These are phyloP conservation scores for Echinosophora koreensis DNA, from an alignment of 306 rosid species.

Conservation along the genomic window DNA sequence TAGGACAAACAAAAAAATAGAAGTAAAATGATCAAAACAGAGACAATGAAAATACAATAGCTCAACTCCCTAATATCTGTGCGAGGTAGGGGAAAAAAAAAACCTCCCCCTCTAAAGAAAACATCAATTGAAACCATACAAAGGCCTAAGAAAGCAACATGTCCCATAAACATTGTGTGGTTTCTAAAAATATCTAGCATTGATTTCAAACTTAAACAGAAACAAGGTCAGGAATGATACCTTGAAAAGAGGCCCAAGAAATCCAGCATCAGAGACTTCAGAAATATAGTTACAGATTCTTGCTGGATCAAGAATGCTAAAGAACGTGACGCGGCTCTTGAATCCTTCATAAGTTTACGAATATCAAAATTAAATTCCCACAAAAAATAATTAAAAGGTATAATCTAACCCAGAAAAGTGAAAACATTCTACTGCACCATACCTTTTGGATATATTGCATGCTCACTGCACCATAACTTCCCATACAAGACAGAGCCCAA, in stretches of 20 bases:
- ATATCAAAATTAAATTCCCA: slow-evolving; percentile 38
- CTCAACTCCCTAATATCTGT: neutral
- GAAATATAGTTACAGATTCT: slow-evolving; percentile 68
- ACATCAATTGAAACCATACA: slow-evolving; percentile 9
- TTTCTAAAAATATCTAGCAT: neutral
- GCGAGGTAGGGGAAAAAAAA: neutral
- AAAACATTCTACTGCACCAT: slow-evolving; percentile 31
- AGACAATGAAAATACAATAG: too few relatives aligned
- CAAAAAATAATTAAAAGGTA: slow-evolving; percentile 1
- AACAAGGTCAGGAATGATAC: slow-evolving; percentile 53
- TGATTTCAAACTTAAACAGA: slow-evolving; percentile 28
- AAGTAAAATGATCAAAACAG: too few relatives aligned
- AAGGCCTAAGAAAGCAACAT: neutral
- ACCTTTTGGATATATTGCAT: slow-evolving; percentile 93
- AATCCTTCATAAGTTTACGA: slow-evolving; percentile 69
- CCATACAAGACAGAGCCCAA: slow-evolving; percentile 68
- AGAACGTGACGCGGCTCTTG: slow-evolving; percentile 74
- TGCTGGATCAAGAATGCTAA: slow-evolving; percentile 71
- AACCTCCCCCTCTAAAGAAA: neutral
- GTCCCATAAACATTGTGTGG: too few relatives aligned
- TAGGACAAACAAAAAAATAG: too few relatives aligned
- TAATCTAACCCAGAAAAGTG: neutral
- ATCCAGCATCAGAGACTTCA: slow-evolving; percentile 82
- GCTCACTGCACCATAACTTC: slow-evolving; percentile 73
- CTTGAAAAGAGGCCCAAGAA: slow-evolving; percentile 89